phyloP scores from a whole-genome alignment of 768 basidiomycete genomes.

The Serendipita sp. region DNA sequence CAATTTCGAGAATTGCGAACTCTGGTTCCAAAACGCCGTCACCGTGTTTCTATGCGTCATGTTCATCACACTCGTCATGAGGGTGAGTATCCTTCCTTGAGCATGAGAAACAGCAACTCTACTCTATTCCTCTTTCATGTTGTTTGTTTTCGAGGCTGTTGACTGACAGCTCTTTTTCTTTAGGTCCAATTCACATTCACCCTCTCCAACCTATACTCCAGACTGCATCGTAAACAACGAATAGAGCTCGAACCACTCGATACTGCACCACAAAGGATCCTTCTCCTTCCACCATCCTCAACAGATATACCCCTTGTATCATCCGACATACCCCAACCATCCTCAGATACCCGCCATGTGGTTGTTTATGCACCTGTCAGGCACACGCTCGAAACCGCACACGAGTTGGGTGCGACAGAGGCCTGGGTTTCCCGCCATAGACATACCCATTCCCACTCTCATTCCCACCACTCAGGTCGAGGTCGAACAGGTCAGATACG shows the following conservation, averaged over 20 bases:
- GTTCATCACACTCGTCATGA: conserved; percentile 44
- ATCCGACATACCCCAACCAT: conserved; percentile 10
- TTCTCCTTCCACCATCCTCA: conserved; percentile 30
- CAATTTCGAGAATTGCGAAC: conserved; percentile 66
- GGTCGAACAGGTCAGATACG: neutral
- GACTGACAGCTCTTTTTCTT: neutral
- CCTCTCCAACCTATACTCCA: conserved; percentile 47
- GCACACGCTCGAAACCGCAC: conserved; percentile 32
- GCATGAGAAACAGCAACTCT: neutral
- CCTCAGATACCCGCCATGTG: conserved; percentile 13
- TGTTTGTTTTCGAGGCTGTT: neutral
- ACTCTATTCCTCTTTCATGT: conserved; percentile 3
- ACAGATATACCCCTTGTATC: conserved; percentile 9
- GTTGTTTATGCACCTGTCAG: conserved; percentile 62
- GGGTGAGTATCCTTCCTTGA: conserved; percentile 30
- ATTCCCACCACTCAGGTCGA: conserved; percentile 14
- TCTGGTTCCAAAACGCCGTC: conserved; percentile 55
- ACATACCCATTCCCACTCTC: conserved; percentile 13
- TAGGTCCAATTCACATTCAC: conserved; percentile 67
- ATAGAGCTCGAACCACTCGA: conserved; percentile 17
- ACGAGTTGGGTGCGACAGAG: conserved; percentile 40
- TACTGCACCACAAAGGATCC: conserved; percentile 37
- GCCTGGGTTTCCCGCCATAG: conserved; percentile 39
- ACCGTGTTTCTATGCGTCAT: conserved; percentile 42
- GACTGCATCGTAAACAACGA: conserved; percentile 31